Evolutionary conservation across 163 green algal species (phyloP).

Genomic region (Chloromonas sp.): DNA sequence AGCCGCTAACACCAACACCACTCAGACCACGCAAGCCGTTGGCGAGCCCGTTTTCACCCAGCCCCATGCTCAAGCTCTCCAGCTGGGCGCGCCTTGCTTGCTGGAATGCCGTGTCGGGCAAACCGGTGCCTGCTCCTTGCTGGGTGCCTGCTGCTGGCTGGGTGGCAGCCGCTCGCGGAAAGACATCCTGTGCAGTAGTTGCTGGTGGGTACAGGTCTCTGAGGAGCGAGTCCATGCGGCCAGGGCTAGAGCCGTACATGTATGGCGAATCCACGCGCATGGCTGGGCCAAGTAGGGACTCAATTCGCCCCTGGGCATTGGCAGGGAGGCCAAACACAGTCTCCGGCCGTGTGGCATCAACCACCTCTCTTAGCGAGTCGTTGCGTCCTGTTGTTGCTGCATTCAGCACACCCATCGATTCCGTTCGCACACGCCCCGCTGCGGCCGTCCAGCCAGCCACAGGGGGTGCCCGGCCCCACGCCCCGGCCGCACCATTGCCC

Average conservation of each 20-base stretch:
- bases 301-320: background rate
- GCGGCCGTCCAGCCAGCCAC: background rate
- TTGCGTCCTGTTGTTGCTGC: background rate
- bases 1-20: too few relatives aligned
- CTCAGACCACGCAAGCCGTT: too few relatives aligned
- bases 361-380: background rate
- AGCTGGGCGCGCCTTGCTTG: too few relatives aligned
- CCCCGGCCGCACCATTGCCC: too few relatives aligned
- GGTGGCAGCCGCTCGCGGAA: too few relatives aligned
- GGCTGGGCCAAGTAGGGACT: background rate
- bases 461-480: background rate
- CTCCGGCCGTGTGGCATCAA: background rate
- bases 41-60: too few relatives aligned
- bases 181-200: background rate
- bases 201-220: background rate
- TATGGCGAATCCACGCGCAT: background rate
- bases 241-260: background rate
- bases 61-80: too few relatives aligned
- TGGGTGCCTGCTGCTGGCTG: background rate
- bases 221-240: background rate
- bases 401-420: background rate
- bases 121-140: background rate
- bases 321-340: background rate
- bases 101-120: too few relatives aligned
- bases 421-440: background rate